These are phyloP conservation scores for Xylaria grammica DNA, from an alignment of 495 filamentous ascomycete genomes.

Conservation along the genomic window DNA sequence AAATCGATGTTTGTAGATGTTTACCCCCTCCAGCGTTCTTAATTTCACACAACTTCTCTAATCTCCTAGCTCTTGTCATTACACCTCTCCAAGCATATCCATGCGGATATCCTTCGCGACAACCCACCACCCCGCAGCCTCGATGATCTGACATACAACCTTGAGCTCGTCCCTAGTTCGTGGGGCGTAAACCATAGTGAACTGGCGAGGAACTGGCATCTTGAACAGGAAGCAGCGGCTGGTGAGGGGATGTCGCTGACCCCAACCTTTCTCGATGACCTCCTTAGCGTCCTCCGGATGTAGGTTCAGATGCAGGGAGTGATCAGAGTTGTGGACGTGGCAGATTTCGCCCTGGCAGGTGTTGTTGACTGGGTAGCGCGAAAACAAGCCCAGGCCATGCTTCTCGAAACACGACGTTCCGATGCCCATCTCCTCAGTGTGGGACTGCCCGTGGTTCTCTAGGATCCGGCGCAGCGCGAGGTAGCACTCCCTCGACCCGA, in stretches of 20 bases:
- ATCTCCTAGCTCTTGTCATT: background rate
- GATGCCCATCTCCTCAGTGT: slow-evolving; percentile 59
- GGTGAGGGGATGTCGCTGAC: slow-evolving; percentile 84
- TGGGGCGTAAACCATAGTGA: slow-evolving; percentile 85
- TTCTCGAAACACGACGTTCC: slow-evolving; percentile 80
- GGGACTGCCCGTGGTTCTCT: slow-evolving; percentile 50
- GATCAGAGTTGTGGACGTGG: slow-evolving; percentile 78
- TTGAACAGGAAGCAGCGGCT: slow-evolving; percentile 54
- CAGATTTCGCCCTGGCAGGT: slow-evolving; percentile 77
- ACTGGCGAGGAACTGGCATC: slow-evolving; percentile 68
- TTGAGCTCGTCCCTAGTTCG: slow-evolving; percentile 65
- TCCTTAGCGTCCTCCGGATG: slow-evolving; percentile 79
- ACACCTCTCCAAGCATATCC: slow-evolving; percentile 28
- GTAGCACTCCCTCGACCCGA: slow-evolving; percentile 58
- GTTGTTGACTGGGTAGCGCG: slow-evolving; percentile 61
- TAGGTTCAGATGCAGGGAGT: slow-evolving; percentile 75
- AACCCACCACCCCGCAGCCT: slow-evolving; percentile 69
- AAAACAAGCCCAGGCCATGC: slow-evolving; percentile 75
- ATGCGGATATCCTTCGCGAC: slow-evolving; percentile 49
- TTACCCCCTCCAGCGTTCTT: background rate
- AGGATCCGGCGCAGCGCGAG: slow-evolving; percentile 54
- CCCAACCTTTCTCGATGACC: slow-evolving; percentile 82
- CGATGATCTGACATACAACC: slow-evolving; percentile 71
- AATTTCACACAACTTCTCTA: background rate
- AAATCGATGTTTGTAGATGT: too few species aligned